These are phyloP conservation scores for Pleurotus platypus DNA, from an alignment of 768 basidiomycete genomes.

Conservation along the genomic window DNA sequence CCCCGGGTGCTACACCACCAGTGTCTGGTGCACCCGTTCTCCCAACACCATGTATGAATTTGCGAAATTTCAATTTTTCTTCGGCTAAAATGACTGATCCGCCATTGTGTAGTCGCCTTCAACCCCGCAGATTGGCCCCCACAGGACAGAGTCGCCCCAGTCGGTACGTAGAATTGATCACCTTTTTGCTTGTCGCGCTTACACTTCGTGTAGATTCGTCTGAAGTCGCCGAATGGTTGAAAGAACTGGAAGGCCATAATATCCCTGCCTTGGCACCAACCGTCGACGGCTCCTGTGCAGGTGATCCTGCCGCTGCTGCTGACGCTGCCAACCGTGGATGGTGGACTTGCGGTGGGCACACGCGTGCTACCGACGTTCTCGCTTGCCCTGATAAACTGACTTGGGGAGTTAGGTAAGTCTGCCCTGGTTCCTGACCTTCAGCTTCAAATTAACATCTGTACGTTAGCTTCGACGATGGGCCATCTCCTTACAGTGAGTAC, in stretches of 20 bases:
- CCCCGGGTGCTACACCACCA: conserved; percentile 59
- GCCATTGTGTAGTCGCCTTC: conserved; percentile 37
- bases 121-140: conserved; percentile 52
- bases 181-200: not conserved
- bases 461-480: conserved; percentile 81
- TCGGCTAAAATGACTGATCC: too few species aligned
- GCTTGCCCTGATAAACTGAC: conserved; percentile 64
- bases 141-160: conserved; percentile 57
- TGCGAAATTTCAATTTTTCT: too few species aligned
- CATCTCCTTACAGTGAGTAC: conserved; percentile 72
- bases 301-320: conserved; percentile 51
- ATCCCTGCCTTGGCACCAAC: conserved; percentile 70
- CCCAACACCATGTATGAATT: conserved; percentile 52
- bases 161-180: conserved; percentile 36
- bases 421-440: not conserved
- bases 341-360: conserved; percentile 87
- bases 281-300: conserved; percentile 62
- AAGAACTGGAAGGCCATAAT: conserved; percentile 64
- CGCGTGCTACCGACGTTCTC: conserved; percentile 58
- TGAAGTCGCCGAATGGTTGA: conserved; percentile 73
- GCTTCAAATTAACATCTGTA: conserved; percentile 1
- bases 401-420: conserved; percentile 66
- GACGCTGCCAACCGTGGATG: conserved; percentile 68
- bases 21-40: conserved; percentile 63
- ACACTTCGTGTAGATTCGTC: conserved; percentile 36